phyloP scores from a whole-genome alignment of 805 yeast genomes.

The Candida anglica region DNA sequence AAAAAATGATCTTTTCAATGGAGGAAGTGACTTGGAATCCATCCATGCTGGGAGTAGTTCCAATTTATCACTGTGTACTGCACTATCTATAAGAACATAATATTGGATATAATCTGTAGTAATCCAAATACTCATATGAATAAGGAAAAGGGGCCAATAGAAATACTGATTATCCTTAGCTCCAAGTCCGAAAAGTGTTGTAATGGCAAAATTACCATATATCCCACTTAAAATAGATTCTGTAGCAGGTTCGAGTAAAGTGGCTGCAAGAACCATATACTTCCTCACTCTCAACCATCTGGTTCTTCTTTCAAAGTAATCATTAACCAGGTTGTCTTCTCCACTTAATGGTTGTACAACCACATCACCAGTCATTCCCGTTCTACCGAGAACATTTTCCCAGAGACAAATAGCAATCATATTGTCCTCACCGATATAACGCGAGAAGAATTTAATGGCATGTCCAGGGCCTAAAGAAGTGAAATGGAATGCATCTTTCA shows the following conservation, averaged over 20 bases:
- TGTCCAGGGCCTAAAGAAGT: constrained; percentile 32
- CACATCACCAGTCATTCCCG: constrained; percentile 74
- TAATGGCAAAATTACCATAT: constrained; percentile 59
- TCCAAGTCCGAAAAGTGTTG: constrained; percentile 37
- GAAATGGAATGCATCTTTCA: constrained; percentile 23
- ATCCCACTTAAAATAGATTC: constrained; percentile 68
- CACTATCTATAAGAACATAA: constrained; percentile 33
- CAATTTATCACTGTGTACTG: constrained; percentile 9
- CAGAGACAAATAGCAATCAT: constrained; percentile 87
- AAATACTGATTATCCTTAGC: constrained; percentile 24
- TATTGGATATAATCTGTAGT: constrained; percentile 60
- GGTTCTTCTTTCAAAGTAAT: constrained; percentile 64
- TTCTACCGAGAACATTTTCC: constrained; percentile 61
- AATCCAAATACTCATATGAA: constrained; percentile 64
- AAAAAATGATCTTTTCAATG: constrained; percentile 10
- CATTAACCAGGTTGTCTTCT: constrained; percentile 40
- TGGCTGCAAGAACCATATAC: constrained; percentile 83
- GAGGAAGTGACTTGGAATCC: constrained; percentile 12
- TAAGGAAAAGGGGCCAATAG: constrained; percentile 32
- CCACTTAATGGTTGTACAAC: constrained; percentile 67
- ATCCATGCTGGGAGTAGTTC: constrained; percentile 29
- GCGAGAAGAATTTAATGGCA: constrained; percentile 68
- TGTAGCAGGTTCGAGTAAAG: constrained; percentile 82
- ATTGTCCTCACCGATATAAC: constrained; percentile 87
- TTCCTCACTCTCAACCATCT: constrained; percentile 86